Percentiles rank a stretch among this genome's conserved stretches.
phyloP scores from a whole-genome alignment of 2,329 filamentous ascomycete species.

The Fusarium veterinarium region DNA sequence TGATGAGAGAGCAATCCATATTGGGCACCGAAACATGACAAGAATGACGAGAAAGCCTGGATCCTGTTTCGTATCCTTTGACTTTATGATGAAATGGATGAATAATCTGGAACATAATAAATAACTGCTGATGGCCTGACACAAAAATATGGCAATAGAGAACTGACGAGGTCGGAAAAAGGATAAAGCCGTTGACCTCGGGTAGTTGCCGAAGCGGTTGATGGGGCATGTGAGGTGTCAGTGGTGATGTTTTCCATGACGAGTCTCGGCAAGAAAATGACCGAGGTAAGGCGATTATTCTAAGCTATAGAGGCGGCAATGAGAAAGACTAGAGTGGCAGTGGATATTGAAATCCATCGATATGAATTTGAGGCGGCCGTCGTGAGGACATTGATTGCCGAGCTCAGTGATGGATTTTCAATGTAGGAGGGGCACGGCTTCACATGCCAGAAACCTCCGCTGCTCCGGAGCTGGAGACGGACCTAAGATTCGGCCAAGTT shows the following conservation, averaged over 20 bases:
- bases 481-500: constrained; percentile 43
- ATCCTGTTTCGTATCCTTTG: not conserved
- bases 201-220: constrained; percentile 31
- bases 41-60: not conserved
- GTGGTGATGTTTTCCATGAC: not conserved
- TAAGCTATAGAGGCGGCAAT: not conserved
- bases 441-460: constrained; percentile 49
- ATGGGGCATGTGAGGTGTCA: constrained; percentile 26
- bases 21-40: not conserved
- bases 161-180: not conserved
- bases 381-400: constrained; percentile 20
- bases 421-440: constrained; percentile 25
- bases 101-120: not conserved
- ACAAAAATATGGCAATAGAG: not conserved
- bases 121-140: not conserved
- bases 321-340: not conserved
- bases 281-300: constrained; percentile 32
- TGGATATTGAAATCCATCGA: constrained; percentile 21
- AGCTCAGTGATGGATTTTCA: not conserved
- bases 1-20: not conserved
- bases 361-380: not conserved
- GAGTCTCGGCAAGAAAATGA: constrained; percentile 26
- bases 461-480: constrained; percentile 42
- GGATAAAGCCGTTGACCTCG: constrained; percentile 19
- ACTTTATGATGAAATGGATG: not conserved